These are phyloP conservation scores for Canariomyces notabilis DNA, from an alignment of 2,329 filamentous ascomycete species.

Conservation along the genomic window DNA sequence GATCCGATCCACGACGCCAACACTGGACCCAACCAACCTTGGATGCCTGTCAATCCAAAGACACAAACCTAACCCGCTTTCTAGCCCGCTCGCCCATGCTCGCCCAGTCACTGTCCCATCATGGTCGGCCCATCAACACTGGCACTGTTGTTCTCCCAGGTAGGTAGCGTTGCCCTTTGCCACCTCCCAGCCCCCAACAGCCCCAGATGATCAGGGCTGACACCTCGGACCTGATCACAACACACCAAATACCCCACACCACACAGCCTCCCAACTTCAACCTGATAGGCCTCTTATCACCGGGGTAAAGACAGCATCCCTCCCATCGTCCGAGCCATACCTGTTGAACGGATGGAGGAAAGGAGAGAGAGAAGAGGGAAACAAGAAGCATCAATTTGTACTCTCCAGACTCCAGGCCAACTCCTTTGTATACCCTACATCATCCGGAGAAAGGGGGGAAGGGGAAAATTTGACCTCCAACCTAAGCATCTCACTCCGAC, in stretches of 20 bases:
- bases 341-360: background rate
- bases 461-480: background rate
- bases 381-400: constrained; percentile 5
- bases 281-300: constrained; percentile 10
- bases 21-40: background rate
- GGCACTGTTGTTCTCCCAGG: background rate
- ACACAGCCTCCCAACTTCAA: constrained; percentile 20
- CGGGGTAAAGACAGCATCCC: background rate
- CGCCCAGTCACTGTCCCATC: too few species aligned
- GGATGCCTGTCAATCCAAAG: background rate
- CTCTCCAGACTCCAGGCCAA: constrained; percentile 7
- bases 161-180: background rate
- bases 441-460: background rate
- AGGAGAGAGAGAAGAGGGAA: constrained; percentile 1
- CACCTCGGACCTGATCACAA: constrained; percentile 15
- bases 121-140: too few species aligned
- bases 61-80: background rate
- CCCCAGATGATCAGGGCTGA: background rate
- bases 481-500: constrained; percentile 18
- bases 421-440: constrained; percentile 12
- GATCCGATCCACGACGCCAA: constrained; percentile 18
- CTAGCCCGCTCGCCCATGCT: background rate
- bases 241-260: constrained; percentile 17
- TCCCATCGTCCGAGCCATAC: background rate
- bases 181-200: background rate